These are phyloP conservation scores for Amauroascus niger DNA, from an alignment of 2,329 filamentous ascomycete species.

Conservation along the genomic window DNA sequence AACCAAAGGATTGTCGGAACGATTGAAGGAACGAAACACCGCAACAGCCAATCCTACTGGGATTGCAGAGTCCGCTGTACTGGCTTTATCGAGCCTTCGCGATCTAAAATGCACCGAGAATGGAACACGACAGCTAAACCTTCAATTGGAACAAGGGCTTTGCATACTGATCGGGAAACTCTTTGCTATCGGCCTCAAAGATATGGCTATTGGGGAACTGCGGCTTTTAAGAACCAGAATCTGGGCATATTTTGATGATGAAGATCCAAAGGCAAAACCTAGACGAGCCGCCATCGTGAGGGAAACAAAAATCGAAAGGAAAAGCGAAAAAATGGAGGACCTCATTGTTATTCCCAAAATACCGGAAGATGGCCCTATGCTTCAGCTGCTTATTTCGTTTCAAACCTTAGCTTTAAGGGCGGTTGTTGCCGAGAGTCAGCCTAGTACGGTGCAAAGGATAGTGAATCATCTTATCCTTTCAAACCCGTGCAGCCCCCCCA, in stretches of 20 bases:
- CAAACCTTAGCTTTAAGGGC: conserved; percentile 35
- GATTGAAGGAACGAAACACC: neutral
- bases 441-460: conserved; percentile 27
- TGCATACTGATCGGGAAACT: conserved; percentile 36
- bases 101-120: conserved; percentile 26
- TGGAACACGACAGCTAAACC: conserved; percentile 21
- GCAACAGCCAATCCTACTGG: conserved; percentile 23
- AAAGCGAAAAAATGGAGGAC: conserved; percentile 25
- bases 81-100: conserved; percentile 33
- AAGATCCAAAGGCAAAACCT: conserved; percentile 8
- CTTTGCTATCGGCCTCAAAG: conserved; percentile 33
- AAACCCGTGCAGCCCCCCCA: conserved; percentile 32
- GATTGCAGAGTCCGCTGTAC: conserved; percentile 34
- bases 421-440: conserved; percentile 28
- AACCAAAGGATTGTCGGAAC: conserved; percentile 16
- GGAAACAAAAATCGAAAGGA: neutral
- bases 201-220: conserved; percentile 36
- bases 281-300: neutral
- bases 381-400: conserved; percentile 22
- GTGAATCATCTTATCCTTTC: conserved; percentile 26
- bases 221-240: conserved; percentile 32
- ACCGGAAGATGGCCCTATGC: conserved; percentile 3
- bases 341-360: conserved; percentile 4
- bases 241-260: conserved; percentile 25
- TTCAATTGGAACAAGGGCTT: conserved; percentile 35